Percentiles rank a stretch among this genome's conserved stretches.
These are phyloP conservation scores for Mrakiaceae sp. DNA, from an alignment of 1,284 basidiomycete genomes.

Conservation along the genomic window DNA sequence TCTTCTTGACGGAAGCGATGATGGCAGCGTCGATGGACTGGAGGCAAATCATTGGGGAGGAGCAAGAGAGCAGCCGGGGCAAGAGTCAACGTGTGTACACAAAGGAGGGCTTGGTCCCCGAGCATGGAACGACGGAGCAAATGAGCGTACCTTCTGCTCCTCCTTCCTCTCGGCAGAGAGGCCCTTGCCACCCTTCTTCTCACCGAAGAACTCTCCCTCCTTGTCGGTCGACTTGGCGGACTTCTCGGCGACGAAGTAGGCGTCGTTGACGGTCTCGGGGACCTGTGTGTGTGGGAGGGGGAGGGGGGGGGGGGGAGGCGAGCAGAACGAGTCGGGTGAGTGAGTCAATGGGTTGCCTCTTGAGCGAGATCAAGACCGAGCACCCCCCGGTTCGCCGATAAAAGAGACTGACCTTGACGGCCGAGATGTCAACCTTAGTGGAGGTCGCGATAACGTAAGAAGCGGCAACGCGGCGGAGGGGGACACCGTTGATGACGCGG, in stretches of 20 bases:
- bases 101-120: neutral
- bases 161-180: constrained; percentile 80
- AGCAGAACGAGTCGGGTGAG: constrained; percentile 3
- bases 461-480: constrained; percentile 95
- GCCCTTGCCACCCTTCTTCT: constrained; percentile 82
- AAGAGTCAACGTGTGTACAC: neutral
- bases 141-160: constrained; percentile 66
- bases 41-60: neutral
- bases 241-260: constrained; percentile 82
- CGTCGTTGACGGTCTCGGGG: constrained; percentile 83
- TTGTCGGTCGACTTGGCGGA: constrained; percentile 61
- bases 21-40: constrained; percentile 64
- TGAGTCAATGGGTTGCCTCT: too few species aligned
- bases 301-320: too few species aligned
- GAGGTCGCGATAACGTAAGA: constrained; percentile 98
- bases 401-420: constrained; percentile 51
- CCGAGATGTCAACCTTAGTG: constrained; percentile 79
- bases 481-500: constrained; percentile 77
- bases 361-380: too few species aligned
- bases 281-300: constrained; percentile 48
- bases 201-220: constrained; percentile 92
- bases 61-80: constrained; percentile 1
- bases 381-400: too few species aligned
- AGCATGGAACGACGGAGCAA: neutral
- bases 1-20: constrained; percentile 81